Evolutionary conservation across 2,329 filamentous ascomycete genomes (phyloP), one percentile per base, ranked within the genome.

Genomic region (Trichoderma guizhouense): DNA sequence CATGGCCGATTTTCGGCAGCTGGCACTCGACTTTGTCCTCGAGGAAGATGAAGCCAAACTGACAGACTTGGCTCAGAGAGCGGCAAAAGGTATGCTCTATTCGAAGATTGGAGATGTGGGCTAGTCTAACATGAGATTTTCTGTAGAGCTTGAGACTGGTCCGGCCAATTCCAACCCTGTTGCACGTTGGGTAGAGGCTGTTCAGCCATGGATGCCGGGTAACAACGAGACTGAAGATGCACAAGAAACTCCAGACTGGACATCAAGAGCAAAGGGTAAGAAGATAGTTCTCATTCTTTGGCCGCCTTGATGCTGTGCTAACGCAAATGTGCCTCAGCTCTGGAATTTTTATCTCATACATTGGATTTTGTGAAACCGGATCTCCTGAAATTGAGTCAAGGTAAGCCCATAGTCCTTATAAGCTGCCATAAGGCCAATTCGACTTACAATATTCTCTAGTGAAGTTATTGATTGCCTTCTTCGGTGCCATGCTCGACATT

Each of bases 401-500:
- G 85, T 86, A 78, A 72, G 75, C 7, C 15, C 15, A 15, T 24
- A 2, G 3, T 12, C 67, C 26, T 2, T 12, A 30, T 5, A 8
- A 11, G 32, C 2, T 36, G 30, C 8, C 3, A 34, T 1, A 3
- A 3, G 43, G 3, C 7, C 24, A 34, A 11, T 15, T 26, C 7
- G 36, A 24, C 57, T 70, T 18, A 61, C 15, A 9, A 3, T 60
- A 5, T 18, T 15, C 8, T n/a, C 12, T 63, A 83, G 81, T 87
- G 36, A 84, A 84, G 64, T 77, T 87, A 0, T 77, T 88, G 9
- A 81, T 88, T 30, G 81, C 81, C 43, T 90, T 89, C 79, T 90
- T 90, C 71, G 84, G 85, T 15, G 85, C 86, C 72, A 87, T 89
- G 82, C 89, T 89, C 74, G 86, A 86, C 3, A 84, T 87, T 68